These are phyloP conservation scores for Pyrenopolyporus hunteri DNA, from an alignment of 495 filamentous ascomycete species.

Conservation along the genomic window DNA sequence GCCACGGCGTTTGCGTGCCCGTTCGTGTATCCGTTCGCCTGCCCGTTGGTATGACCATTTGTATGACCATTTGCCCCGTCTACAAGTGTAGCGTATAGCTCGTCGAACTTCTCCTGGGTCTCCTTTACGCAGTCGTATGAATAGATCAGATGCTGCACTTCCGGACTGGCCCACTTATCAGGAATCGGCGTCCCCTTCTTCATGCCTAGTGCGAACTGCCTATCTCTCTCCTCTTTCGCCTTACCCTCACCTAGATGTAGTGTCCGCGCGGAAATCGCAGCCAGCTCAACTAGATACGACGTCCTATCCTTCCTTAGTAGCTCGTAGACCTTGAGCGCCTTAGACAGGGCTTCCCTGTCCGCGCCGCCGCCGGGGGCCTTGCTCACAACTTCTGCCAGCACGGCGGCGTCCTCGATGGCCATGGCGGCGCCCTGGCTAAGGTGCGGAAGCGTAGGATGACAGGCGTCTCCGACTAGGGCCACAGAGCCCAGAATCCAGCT, in stretches of 20 bases:
- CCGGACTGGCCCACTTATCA: slow-evolving; percentile 80
- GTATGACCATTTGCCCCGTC: slow-evolving; percentile 4
- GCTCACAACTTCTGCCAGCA: slow-evolving; percentile 69
- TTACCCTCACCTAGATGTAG: slow-evolving; percentile 77
- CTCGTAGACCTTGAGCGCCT: slow-evolving; percentile 74
- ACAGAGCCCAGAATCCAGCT: slow-evolving; percentile 71
- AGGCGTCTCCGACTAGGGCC: slow-evolving; percentile 80
- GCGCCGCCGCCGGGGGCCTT: slow-evolving; percentile 55
- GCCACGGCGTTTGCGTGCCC: slow-evolving; percentile 13
- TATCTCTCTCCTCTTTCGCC: slow-evolving; percentile 77
- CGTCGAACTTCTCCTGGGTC: slow-evolving; percentile 64
- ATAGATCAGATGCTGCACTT: slow-evolving; percentile 79
- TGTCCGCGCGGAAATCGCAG: slow-evolving; percentile 67
- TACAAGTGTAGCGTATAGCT: slow-evolving; percentile 54
- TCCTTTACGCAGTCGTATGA: slow-evolving; percentile 70
- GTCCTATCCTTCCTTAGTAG: slow-evolving; percentile 72
- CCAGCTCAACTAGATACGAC: slow-evolving; percentile 71
- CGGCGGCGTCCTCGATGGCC: slow-evolving; percentile 80
- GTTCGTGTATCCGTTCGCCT: slow-evolving; percentile 13
- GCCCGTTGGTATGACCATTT: slow-evolving; percentile 13
- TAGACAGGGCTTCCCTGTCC: slow-evolving; percentile 62
- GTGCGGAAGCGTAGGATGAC: slow-evolving; percentile 80
- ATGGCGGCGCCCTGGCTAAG: slow-evolving; percentile 83
- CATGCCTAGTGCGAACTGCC: slow-evolving; percentile 67
- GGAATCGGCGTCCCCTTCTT: slow-evolving; percentile 63